phyloP scores from a whole-genome alignment of 306 rosid species.

The Albizia julibrissin region DNA sequence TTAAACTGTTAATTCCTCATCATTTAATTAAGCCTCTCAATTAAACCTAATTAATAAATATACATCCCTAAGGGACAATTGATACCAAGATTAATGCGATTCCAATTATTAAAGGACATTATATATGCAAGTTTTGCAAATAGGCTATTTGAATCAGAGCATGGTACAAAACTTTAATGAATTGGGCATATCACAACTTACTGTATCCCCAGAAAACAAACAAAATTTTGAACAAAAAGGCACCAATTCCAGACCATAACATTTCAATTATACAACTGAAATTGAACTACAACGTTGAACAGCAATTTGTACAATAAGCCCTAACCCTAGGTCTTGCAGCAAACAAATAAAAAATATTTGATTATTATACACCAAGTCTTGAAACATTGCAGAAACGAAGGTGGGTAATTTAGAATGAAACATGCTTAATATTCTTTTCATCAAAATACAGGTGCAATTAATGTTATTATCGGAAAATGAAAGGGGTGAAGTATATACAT shows the following conservation, averaged over 20 bases:
- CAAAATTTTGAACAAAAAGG: not conserved
- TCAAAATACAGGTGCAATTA: conserved; percentile 14
- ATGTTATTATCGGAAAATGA: conserved; percentile 8
- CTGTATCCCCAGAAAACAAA: not conserved
- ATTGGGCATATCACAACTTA: conserved; percentile 16
- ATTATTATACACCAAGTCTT: not conserved
- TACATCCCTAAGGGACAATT: not conserved
- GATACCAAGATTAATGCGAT: not conserved
- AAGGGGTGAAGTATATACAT: not conserved
- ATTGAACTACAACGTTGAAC: not conserved
- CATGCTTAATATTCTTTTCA: not conserved
- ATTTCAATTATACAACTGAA: not conserved
- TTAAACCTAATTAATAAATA: not conserved
- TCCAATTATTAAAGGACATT: not conserved
- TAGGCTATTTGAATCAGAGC: not conserved
- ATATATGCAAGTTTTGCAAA: not conserved
- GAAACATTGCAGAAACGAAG: conserved; percentile 1
- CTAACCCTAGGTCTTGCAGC: conserved; percentile 60
- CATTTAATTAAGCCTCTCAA: not conserved
- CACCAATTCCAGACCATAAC: not conserved
- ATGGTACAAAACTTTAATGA: not conserved
- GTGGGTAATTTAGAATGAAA: not conserved
- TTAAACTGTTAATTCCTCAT: conserved; percentile 40
- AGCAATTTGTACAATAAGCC: conserved; percentile 46
- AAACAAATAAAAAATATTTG: not conserved